Evolutionary conservation across 495 filamentous ascomycete genomes (phyloP).

Genomic region (Trichoderma parareesei): DNA sequence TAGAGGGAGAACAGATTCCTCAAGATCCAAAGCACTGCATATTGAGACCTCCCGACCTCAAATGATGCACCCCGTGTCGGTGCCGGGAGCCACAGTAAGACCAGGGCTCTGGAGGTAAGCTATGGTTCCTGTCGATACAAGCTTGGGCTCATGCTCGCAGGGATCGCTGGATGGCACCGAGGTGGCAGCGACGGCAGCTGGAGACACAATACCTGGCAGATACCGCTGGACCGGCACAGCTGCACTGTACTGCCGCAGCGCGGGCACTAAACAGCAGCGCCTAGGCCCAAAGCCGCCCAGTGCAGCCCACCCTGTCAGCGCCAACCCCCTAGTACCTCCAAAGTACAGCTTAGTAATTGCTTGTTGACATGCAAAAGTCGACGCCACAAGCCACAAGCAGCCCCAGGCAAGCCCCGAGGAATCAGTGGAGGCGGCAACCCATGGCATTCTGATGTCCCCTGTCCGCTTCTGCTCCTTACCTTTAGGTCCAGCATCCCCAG

Average conservation of each 20-base stretch:
- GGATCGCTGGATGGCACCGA: neutral
- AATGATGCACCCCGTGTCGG: no score
- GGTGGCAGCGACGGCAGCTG: neutral
- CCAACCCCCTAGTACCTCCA: neutral
- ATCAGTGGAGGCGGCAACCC: neutral
- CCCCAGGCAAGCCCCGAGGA: neutral
- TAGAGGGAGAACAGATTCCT: no score
- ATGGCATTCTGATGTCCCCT: no score
- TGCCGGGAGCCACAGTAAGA: no score
- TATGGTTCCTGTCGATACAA: no score
- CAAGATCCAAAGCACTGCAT: no score
- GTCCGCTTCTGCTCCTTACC: no score
- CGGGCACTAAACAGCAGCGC: neutral
- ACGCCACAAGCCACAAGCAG: neutral
- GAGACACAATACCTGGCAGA: neutral
- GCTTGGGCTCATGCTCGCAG: no score
- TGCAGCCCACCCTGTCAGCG: constrained; percentile 3
- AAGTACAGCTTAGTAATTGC: no score
- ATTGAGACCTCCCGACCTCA: no score
- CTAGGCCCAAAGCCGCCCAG: constrained; percentile 1
- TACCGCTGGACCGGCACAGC: constrained; percentile 1
- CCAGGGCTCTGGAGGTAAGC: no score
- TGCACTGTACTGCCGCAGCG: constrained; percentile 3
- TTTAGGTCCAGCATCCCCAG: no score
- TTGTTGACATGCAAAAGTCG: neutral